A percentile compares a stretch with the other conserved stretches of the same genome.
These are phyloP conservation scores for Mortierella sp. DNA, from an alignment of 371 early-diverging fungal genomes.

Conservation along the genomic window DNA sequence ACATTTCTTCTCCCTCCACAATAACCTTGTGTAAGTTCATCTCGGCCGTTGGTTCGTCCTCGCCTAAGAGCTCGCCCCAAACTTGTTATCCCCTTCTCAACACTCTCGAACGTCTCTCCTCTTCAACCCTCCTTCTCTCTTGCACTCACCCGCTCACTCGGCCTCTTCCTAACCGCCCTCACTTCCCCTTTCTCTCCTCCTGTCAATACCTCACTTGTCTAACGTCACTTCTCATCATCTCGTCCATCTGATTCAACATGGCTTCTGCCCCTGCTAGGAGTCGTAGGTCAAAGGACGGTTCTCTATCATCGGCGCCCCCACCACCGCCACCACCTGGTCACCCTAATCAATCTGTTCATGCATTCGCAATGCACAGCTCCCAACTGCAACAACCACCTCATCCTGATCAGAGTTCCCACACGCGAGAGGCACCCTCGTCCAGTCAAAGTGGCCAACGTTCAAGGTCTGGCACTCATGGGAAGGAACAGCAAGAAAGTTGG, in stretches of 20 bases:
- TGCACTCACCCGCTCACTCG: not conserved
- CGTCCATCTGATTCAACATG: slow-evolving; percentile 10
- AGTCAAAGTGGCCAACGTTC: slow-evolving; percentile 7
- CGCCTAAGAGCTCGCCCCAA: not conserved
- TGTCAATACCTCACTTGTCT: not conserved
- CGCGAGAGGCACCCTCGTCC: not conserved
- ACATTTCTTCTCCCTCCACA: not conserved
- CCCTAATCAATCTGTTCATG: slow-evolving; percentile 21
- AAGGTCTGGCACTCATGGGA: not conserved
- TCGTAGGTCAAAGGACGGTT: slow-evolving; percentile 19
- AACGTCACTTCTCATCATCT: not conserved
- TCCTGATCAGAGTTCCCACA: slow-evolving; percentile 4
- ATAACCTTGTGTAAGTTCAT: not conserved
- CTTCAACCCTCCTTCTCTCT: not conserved
- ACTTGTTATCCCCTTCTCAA: not conserved
- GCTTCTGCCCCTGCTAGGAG: slow-evolving; percentile 19
- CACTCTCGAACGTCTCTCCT: not conserved
- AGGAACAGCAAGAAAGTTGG: slow-evolving; percentile 33
- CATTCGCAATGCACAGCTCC: slow-evolving; percentile 2
- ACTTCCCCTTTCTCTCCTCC: not conserved
- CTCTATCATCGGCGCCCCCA: slow-evolving; percentile 6
- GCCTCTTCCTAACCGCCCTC: not conserved
- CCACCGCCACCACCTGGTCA: slow-evolving; percentile 27
- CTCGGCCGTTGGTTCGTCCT: slow-evolving; percentile 5
- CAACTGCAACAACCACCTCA: slow-evolving; percentile 8